Base-by-base conservation (phyloP, 2,329 filamentous ascomycete genomes). In the Pestalotiopsis sp. region DNA sequence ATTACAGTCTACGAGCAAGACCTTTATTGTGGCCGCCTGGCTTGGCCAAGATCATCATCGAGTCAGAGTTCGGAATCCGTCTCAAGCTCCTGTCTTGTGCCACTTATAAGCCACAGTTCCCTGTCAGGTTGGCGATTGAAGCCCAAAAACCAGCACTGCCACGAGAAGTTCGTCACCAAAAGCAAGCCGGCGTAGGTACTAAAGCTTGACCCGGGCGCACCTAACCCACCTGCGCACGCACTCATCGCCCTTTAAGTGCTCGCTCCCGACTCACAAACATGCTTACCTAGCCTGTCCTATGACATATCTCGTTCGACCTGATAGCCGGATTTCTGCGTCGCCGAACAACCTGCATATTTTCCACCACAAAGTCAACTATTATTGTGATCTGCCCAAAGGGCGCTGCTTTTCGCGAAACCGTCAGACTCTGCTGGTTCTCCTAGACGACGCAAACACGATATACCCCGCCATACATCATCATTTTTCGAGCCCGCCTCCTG, bases 401-500 rank as follows among this genome's bases (percentile, higher is more conserved):
- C 59, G 59, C 27, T 62, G 36, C 31, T 38, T 36, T 14, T 41
- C 36, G 59, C 27, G 17, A 41, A 36, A 62, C 27, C 7, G n/a
- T 12, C 38, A 6, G 49, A 20, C n/a, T 49, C 61, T 5, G 39
- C 25, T 39, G n/a, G n/a, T 59, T 36, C 57, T 49, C 36, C 59
- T 62, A 38, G 59, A 62, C 61, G 38, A 64, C 61, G 6, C 36
- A 64, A 52, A 49, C 23, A 31, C 17, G 38, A 39, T 31, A 58
- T 66, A 58, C 52, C 64, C 64, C 64, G 38, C 64, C 64, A 66
- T 31, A 57, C 45, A 57, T 66, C 38, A 66, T 38, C 64, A 63
- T 41, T 41, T 20, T 38, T 17, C 25, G 45, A 17, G 20, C 6
- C 64, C 52, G 57, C 61, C 61, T 12, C 20, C 39, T 12, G 14